phyloP scores from a whole-genome alignment of 2,329 filamentous ascomycete species.

The Pseudogymnoascus pannorum region DNA sequence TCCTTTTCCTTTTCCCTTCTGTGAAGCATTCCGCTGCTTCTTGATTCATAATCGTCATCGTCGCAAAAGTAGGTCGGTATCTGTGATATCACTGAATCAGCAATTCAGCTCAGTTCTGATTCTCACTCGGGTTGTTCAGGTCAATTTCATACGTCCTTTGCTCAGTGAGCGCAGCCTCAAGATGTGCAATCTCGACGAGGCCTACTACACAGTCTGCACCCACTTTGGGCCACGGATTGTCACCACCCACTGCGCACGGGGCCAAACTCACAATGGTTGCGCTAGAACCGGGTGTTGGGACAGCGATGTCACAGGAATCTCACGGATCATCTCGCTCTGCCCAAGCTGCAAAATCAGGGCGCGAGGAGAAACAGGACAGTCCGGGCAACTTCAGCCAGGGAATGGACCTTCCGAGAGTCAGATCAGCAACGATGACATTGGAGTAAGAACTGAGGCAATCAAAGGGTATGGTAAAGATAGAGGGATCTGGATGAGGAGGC shows the following conservation, averaged over 20 bases:
- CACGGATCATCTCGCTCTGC: neutral
- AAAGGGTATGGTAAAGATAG: neutral
- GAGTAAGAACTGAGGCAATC: slow-evolving; percentile 4
- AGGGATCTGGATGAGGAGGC: neutral
- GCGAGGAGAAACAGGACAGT: neutral
- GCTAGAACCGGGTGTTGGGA: neutral
- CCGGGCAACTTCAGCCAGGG: neutral
- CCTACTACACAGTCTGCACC: neutral
- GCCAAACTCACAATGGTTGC: neutral
- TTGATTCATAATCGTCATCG: neutral
- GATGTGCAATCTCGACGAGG: slow-evolving; percentile 2
- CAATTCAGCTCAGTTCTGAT: neutral
- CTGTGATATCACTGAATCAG: neutral
- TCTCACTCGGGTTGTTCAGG: neutral
- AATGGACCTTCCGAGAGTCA: neutral
- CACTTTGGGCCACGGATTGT: neutral
- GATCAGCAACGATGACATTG: neutral
- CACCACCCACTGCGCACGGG: neutral
- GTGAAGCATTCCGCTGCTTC: neutral
- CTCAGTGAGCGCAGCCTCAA: neutral
- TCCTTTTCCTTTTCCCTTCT: neutral
- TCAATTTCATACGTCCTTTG: neutral
- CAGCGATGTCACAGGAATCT: neutral
- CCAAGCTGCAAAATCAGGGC: neutral
- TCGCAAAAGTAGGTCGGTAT: slow-evolving; percentile 2